phyloP scores from a whole-genome alignment of 805 yeast species.

The Clavispora fructus region DNA sequence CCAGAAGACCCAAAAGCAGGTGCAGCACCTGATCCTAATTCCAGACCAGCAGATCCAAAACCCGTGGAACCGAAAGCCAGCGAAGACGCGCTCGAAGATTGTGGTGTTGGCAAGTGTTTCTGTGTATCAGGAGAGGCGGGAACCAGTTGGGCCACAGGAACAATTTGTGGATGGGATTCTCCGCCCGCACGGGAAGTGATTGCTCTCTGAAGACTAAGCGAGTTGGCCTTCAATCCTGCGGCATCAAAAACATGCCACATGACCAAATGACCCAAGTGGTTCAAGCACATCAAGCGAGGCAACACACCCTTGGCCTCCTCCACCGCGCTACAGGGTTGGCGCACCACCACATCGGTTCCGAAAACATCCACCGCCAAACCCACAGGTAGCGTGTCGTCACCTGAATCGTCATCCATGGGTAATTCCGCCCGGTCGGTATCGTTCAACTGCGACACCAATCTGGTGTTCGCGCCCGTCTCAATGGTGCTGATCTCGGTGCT shows the following conservation, averaged over 20 bases:
- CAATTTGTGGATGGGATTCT: not conserved
- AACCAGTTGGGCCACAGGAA: not conserved
- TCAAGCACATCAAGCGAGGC: constrained; percentile 61
- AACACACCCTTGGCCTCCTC: constrained; percentile 51
- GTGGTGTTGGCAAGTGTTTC: not conserved
- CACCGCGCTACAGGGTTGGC: constrained; percentile 53
- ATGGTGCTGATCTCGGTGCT: constrained; percentile 57
- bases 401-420: constrained; percentile 63
- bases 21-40: not conserved
- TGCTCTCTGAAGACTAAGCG: constrained; percentile 6
- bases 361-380: constrained; percentile 64
- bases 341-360: constrained; percentile 33
- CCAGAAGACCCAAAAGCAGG: constrained; percentile 6
- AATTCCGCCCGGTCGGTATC: constrained; percentile 70
- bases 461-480: constrained; percentile 8
- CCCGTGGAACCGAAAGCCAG: constrained; percentile 9
- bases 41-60: constrained; percentile 13
- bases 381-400: constrained; percentile 64
- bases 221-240: constrained; percentile 39
- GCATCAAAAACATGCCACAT: constrained; percentile 64
- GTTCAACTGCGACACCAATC: constrained; percentile 44
- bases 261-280: constrained; percentile 56
- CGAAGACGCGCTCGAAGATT: not conserved
- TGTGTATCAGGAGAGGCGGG: not conserved
- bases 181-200: not conserved